Base-by-base conservation (phyloP, 169 alveolate species). In the Eimeria falciformis region DNA sequence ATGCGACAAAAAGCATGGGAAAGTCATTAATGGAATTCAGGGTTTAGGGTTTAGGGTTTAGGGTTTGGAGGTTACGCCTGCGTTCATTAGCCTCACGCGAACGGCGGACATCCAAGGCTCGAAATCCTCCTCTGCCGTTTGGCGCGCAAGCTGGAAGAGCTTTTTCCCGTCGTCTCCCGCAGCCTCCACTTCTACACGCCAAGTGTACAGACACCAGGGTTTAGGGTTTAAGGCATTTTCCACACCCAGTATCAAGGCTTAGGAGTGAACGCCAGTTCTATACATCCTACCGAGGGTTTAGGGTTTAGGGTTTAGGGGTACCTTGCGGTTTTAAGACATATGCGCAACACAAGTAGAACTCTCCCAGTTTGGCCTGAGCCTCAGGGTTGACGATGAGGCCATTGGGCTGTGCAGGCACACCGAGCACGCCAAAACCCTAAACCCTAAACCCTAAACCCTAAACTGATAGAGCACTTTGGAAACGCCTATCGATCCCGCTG, bases 291-390 rank as follows among this genome's bases (percentile, higher is more conserved):
- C 46, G 5, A 12, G 23, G 23, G 50, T 37, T 12, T 23, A 14
- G 18, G 45, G 45, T 69, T 17, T 11, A 69, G 45, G 47, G 79
- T 27, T 23, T 7, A 25, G 79, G 40, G 79, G 11, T 27, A 23
- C 78, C 78, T 27, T 27, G 33, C 5, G 43, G 78, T 5, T 29
- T 21, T n/a, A 66, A 45, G 21, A 45, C 45, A 17, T 29, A 66
- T 3, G 78, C 78, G 78, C 78, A 66, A 18, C 78, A 66, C 45
- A 66, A 29, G 27, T 18, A 66, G 27, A 66, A 66, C 43, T 66
- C 78, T 4, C 78, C 78, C 21, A 66, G 78, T 23, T 66, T 66
- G 21, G 78, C 78, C 17, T 66, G 78, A 21, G 78, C 78, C 78
- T 66, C 78, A 18, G 45, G 27, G 45, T 66, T 66, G 43, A 66